These are phyloP conservation scores for Malus asiatica DNA, from an alignment of 306 rosid species.

Conservation along the genomic window DNA sequence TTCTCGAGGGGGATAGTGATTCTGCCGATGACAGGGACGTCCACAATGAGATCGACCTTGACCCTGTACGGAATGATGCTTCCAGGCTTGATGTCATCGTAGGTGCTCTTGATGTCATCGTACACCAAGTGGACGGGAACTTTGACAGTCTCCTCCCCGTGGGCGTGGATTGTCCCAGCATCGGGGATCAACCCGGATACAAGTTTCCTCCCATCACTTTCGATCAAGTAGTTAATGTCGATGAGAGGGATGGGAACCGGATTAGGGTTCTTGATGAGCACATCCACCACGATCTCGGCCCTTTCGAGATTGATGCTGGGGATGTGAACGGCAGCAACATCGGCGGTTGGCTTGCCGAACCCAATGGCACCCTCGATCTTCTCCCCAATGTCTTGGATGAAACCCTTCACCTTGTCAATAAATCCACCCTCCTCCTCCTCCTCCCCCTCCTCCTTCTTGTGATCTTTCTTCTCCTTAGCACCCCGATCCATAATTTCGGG, in stretches of 20 bases:
- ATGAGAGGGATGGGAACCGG: slow-evolving; percentile 86
- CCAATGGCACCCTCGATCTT: slow-evolving; percentile 80
- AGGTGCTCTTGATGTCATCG: slow-evolving; percentile 76
- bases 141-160: slow-evolving; percentile 76
- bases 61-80: slow-evolving; percentile 72
- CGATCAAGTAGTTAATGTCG: slow-evolving; percentile 78
- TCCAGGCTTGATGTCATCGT: slow-evolving; percentile 66
- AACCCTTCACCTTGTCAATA: slow-evolving; percentile 80
- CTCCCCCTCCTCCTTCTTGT: slow-evolving; percentile 43
- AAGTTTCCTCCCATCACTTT: slow-evolving; percentile 83
- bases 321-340: slow-evolving; percentile 61
- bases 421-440: slow-evolving; percentile 64
- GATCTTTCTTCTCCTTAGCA: slow-evolving; percentile 41
- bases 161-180: slow-evolving; percentile 82
- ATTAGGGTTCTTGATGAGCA: slow-evolving; percentile 82
- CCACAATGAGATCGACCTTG: slow-evolving; percentile 78
- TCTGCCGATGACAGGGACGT: slow-evolving; percentile 83
- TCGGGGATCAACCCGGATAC: slow-evolving; percentile 90
- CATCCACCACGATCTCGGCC: slow-evolving; percentile 75
- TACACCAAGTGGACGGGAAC: slow-evolving; percentile 63
- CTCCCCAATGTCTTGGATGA: slow-evolving; percentile 91
- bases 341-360: slow-evolving; percentile 93
- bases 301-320: slow-evolving; percentile 56
- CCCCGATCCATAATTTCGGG: slow-evolving; percentile 57
- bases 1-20: slow-evolving; percentile 81